Percentiles rank a stretch among this genome's conserved stretches.
Conservation (phyloP, 129 eudicot genomes). For the Chrysanthemum lavandulifolium region DNA sequence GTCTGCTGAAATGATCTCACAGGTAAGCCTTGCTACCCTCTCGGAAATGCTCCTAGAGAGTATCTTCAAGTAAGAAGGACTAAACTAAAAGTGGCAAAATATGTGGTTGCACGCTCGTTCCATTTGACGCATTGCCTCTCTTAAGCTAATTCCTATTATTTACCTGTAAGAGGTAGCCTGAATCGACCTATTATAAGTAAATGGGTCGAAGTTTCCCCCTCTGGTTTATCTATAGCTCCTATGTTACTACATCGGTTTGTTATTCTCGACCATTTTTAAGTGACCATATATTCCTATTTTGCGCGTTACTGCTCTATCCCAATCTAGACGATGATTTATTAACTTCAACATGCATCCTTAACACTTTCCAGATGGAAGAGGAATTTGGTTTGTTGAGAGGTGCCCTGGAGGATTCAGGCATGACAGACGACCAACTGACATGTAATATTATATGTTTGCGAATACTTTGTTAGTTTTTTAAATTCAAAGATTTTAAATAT, state of each 20-base stretch:
- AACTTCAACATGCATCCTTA: neutral
- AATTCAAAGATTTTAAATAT: too few species aligned
- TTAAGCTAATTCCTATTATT: too few species aligned
- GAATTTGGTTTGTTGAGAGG: constrained; percentile 60
- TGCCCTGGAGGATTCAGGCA: constrained; percentile 47
- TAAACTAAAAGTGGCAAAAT: too few species aligned
- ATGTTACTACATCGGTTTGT: constrained; percentile 5
- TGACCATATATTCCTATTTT: neutral
- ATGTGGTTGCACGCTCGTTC: too few species aligned
- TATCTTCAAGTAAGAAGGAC: neutral
- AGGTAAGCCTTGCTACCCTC: constrained; percentile 33
- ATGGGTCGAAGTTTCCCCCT: too few species aligned
- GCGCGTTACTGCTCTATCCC: neutral
- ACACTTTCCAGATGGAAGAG: constrained; percentile 61
- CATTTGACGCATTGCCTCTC: too few species aligned
- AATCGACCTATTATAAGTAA: neutral
- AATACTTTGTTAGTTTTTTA: neutral
- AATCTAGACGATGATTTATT: neutral
- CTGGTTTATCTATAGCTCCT: neutral
- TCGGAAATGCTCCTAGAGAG: neutral
- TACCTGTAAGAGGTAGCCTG: too few species aligned
- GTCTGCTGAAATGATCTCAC: constrained; percentile 54
- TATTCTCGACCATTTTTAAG: neutral
- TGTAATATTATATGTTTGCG: constrained; percentile 57
- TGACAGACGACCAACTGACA: constrained; percentile 44